Percentiles rank a stretch among this genome's conserved stretches.
Conservation (phyloP, 257 asterid species). For the Solanum sejunctum region DNA sequence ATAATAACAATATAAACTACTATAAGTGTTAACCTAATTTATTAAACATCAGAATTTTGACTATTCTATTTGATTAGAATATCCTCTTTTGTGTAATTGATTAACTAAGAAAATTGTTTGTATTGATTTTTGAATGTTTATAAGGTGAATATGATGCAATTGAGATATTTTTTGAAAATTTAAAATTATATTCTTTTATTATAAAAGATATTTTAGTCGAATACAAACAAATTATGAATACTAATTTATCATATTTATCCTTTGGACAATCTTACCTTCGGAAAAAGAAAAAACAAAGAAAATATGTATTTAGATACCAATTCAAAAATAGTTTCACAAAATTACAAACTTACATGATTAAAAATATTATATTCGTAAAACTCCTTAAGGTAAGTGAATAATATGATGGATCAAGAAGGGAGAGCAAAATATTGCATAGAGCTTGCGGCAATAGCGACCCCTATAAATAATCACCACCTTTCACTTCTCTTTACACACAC, state of each 20-base stretch:
- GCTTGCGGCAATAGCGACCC: slow-evolving; percentile 34
- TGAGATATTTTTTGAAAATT: background rate
- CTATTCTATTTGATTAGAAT: background rate
- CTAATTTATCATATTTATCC: background rate
- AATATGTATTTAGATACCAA: background rate
- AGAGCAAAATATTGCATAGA: slow-evolving; percentile 8
- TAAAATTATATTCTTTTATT: background rate
- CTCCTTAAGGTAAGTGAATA: background rate
- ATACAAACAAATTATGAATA: background rate
- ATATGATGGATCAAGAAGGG: background rate
- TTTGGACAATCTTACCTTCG: too few relatives aligned
- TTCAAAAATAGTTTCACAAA: background rate
- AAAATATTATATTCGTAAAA: background rate
- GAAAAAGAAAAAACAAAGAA: background rate
- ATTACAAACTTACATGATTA: background rate
- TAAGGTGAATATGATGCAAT: background rate
- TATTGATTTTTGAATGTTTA: background rate
- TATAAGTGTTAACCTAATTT: background rate
- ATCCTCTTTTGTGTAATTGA: background rate
- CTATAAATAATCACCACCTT: slow-evolving; percentile 38
- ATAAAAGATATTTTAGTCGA: background rate
- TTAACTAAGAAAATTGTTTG: background rate
- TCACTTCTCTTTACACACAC: background rate
- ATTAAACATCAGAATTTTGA: background rate
- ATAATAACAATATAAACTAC: background rate